phyloP scores from a whole-genome alignment of 2,329 filamentous ascomycete species.

The Penicillium sp. region DNA sequence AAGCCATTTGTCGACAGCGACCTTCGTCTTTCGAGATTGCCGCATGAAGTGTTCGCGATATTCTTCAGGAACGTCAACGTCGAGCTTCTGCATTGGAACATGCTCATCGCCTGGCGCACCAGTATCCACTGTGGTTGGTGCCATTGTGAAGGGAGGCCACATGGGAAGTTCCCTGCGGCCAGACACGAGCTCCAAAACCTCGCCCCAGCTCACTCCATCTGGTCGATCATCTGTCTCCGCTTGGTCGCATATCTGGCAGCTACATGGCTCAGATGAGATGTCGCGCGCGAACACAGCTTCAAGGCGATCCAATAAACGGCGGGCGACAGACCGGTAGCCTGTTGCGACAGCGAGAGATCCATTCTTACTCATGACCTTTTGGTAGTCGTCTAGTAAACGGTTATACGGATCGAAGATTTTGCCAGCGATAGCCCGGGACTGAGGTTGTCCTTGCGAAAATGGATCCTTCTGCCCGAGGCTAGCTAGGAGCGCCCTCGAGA shows the following conservation, averaged over 20 bases:
- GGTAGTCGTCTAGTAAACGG: constrained; percentile 80
- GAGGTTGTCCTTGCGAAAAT: constrained; percentile 57
- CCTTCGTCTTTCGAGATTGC: constrained; percentile 87
- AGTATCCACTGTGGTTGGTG: constrained; percentile 55
- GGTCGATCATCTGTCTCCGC: constrained; percentile 57
- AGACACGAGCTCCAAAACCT: constrained; percentile 89
- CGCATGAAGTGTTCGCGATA: constrained; percentile 89
- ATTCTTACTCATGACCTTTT: constrained; percentile 73
- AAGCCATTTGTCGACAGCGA: constrained; percentile 89
- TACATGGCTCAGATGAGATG: constrained; percentile 80
- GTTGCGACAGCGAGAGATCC: constrained; percentile 94
- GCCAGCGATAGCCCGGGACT: constrained; percentile 65
- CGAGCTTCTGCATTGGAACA: constrained; percentile 71
- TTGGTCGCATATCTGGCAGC: constrained; percentile 77
- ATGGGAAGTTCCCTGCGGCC: constrained; percentile 79
- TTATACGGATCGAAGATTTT: constrained; percentile 80
- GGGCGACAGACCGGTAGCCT: constrained; percentile 90
- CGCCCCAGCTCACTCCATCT: constrained; percentile 82
- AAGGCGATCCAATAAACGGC: constrained; percentile 80
- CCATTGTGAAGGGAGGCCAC: constrained; percentile 85
- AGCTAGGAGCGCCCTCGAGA: constrained; percentile 69
- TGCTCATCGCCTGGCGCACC: constrained; percentile 54
- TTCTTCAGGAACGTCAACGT: constrained; percentile 91
- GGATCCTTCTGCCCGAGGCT: constrained; percentile 53
- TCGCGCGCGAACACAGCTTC: constrained; percentile 94